Base-by-base conservation (phyloP, 345 rosid species). In the Pistacia integerrima region DNA sequence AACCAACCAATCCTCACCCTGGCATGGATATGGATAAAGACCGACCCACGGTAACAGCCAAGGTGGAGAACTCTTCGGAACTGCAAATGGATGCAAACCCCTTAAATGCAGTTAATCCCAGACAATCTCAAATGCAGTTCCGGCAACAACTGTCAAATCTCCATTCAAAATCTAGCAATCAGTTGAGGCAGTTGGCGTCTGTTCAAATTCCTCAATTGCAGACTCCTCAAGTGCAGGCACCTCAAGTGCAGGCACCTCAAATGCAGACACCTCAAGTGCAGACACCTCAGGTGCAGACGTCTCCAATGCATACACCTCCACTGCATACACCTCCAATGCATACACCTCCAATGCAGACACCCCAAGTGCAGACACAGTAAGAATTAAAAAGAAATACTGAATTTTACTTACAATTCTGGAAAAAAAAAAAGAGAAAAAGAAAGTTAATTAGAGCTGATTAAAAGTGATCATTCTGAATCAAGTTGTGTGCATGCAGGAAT, bases 171-270 rank as follows among this genome's bases (percentile, higher is more conserved):
- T 65, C 93, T 51, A 82, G 79, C 69, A 92, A 78, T 87, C 99
- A 92, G 55, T 90, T 86, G 77, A 90, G 93, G 82, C 92, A 86
- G 79, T 58, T 92, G 87, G 56, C 90, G 28, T 79, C 93, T 49
- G 79, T 88, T 78, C 98, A 92, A 84, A 83, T 86, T 74, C 91
- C 94, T 49, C 97, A 90, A 74, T 79, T 88, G 89, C 97, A 88
- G 67, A 44, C 94, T 38, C 44, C 44, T 38, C 44, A 38, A 38
- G 44, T 38, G 44, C 44, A 38, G 44, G 44, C 44, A 38, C 44
- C 44, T 38, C 44, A 38, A 38, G 44, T 38, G 44, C 44, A 38
- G 22, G 22, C 22, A 22, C 22, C 46, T 38, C 41, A 4, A 38
- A 3, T 38, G 41, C 41, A 38, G 4, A 22, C 22, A 1, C 8